Base-by-base conservation (phyloP, 495 filamentous ascomycete species). In the Neurospora hispaniola region DNA sequence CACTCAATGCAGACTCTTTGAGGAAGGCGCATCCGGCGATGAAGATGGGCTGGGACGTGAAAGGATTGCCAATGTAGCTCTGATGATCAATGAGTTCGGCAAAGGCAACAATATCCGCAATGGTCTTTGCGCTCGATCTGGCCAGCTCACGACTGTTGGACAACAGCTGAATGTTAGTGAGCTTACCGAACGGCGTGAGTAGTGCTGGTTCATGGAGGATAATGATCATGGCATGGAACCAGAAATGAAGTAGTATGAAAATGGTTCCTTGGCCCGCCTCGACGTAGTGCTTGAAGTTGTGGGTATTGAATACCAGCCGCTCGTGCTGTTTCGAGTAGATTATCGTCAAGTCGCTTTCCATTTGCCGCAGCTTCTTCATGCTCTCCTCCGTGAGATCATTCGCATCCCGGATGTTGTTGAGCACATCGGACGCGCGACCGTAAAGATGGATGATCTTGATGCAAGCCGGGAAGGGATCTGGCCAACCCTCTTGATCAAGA, bases 31-130 rank as follows among this genome's bases (percentile, higher is more conserved):
- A 94, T 8, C 92, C 93, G 4, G 92, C 93, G 76, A 96, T 94
- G 77, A 94, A 96, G 77, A 96, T 94, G 12, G 93, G 93, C 80
- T 96, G 93, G 40, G 90, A 93, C 3, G 91, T 96, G 72, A 96
- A 96, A 1, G 93, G 93, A 72, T 94, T 95, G 11, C 92, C 92
- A 69, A 92, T 91, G 73, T 93, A 91, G 74, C 92, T 92, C 80
- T 90, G 90, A 3, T 90, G 89, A 80, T 94, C 92, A 48, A 93
- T 89, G 5, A 93, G 80, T 76, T 94, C 92, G 0, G 92, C 90
- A 75, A 94, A 94, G 5, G 88, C 89, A 5, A 94, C 83, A 66
- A 96, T 94, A 78, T 96, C 91, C 41, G 92, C 92, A 73, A 96
- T 94, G 0, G 93, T 94, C 82, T 94, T 95, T 70, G 93, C 93